Percentiles rank a stretch among this genome's conserved stretches.
phyloP scores from a whole-genome alignment of 2,329 filamentous ascomycete species.

The Leptographium wingfieldii region DNA sequence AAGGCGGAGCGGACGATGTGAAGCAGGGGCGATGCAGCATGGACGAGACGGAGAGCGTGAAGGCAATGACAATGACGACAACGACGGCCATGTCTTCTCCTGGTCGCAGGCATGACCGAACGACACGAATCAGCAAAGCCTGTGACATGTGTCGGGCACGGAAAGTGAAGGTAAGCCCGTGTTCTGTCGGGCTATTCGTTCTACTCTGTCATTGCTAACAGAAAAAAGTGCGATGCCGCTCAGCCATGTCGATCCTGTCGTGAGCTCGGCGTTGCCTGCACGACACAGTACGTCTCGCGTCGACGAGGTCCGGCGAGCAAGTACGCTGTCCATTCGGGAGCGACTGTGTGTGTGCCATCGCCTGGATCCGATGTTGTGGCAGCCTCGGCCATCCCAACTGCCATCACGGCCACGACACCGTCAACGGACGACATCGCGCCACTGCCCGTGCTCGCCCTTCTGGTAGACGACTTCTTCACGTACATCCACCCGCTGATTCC shows the following conservation, averaged over 20 bases:
- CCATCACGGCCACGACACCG: not conserved
- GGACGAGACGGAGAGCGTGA: too few relatives aligned
- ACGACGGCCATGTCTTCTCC: too few relatives aligned
- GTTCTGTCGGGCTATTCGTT: too few relatives aligned
- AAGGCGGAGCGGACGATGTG: not conserved
- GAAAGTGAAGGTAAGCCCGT: slow-evolving; percentile 38
- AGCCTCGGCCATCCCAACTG: not conserved
- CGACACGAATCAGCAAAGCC: slow-evolving; percentile 41
- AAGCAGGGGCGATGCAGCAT: too few relatives aligned
- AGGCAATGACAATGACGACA: too few relatives aligned
- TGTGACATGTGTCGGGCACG: slow-evolving; percentile 51
- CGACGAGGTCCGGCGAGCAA: slow-evolving; percentile 47
- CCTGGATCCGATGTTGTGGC: too few relatives aligned
- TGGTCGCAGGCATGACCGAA: not conserved
- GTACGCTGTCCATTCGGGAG: slow-evolving; percentile 27
- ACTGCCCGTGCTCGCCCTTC: slow-evolving; percentile 50
- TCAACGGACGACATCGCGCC: slow-evolving; percentile 58
- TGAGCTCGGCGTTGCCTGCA: slow-evolving; percentile 45
- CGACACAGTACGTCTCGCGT: slow-evolving; percentile 43
- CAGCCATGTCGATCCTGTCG: slow-evolving; percentile 36
- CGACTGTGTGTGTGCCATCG: too few relatives aligned
- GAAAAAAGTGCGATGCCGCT: slow-evolving; percentile 7
- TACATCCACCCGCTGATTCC: slow-evolving; percentile 68
- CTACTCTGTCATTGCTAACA: too few relatives aligned
- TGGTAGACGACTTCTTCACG: slow-evolving; percentile 74